Conservation (phyloP, 441 rosid genomes). For the Pelargonium fulgidum region DNA sequence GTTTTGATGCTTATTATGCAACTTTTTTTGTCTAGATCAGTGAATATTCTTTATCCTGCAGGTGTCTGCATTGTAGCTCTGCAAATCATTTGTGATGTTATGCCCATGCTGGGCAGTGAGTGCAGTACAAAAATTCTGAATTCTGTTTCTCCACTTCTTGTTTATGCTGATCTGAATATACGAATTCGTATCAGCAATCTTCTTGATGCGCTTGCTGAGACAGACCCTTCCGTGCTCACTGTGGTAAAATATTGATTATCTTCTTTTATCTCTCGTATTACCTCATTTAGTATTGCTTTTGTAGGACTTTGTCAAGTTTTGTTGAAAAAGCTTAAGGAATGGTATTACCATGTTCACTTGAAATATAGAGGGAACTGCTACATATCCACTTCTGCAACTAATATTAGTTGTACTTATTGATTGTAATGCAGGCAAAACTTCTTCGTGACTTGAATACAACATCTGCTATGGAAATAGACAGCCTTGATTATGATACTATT, state of each 20-base stretch:
- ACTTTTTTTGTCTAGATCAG: slow-evolving; percentile 19
- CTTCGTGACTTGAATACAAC: slow-evolving; percentile 61
- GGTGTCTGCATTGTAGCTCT: slow-evolving; percentile 53
- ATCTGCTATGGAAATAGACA: slow-evolving; percentile 64
- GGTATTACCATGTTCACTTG: not conserved
- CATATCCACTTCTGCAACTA: not conserved
- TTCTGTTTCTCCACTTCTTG: slow-evolving; percentile 62
- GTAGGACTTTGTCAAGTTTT: not conserved
- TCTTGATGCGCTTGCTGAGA: slow-evolving; percentile 60
- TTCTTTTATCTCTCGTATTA: not conserved
- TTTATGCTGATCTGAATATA: slow-evolving; percentile 50
- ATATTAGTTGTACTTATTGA: slow-evolving; percentile 16
- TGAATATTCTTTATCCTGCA: slow-evolving; percentile 33
- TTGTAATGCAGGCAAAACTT: slow-evolving; percentile 60
- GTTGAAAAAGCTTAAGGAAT: not conserved
- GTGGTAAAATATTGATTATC: slow-evolving; percentile 39
- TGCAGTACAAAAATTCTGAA: slow-evolving; percentile 43
- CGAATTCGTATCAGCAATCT: slow-evolving; percentile 67
- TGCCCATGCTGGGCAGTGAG: slow-evolving; percentile 45
- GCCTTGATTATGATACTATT: slow-evolving; percentile 75
- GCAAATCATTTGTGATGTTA: slow-evolving; percentile 50
- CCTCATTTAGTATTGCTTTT: not conserved
- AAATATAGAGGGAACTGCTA: not conserved
- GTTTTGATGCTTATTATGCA: slow-evolving; percentile 7
- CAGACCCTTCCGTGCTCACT: slow-evolving; percentile 51